Base-by-base conservation (phyloP, 2,329 filamentous ascomycete species). In the Emergomyces orientalis region DNA sequence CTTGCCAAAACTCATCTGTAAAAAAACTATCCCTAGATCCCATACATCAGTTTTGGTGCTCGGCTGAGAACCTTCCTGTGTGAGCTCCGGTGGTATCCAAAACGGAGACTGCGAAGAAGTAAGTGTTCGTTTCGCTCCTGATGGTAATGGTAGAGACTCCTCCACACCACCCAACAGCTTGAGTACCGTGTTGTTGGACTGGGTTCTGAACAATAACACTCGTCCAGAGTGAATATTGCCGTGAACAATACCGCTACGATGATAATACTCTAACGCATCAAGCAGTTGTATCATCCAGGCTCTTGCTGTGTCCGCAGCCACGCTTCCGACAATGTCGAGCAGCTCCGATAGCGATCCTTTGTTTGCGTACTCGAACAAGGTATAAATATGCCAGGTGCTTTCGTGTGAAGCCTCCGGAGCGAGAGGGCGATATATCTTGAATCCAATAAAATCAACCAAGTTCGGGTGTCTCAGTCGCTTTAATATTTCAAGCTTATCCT, bases 1-100 rank as follows among this genome's bases (percentile, higher is more conserved):
- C 41, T 91, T 80, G 1, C 94, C 94, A 73, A 97, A 93, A 3
- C 94, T 84, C 91, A 97, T 97, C 73, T 99, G 93, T 47, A 96
- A 76, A 69, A 97, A 89, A 5, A 97, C 84, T 37, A 97, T 85
- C 4, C 94, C 94, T 69, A 99, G 86, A 67, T 97, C 90, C 94
- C 94, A 99, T 9, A 97, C 85, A 73, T 97, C 94, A 0, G 91
- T 90, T 73, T 96, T 96, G 69, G 76, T 88, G 81, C 73, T 88
- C 60, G 74, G 73, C 45, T 74, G 71, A 41, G 71, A 80, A 37
- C 82, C 82, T 34, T 83, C 87, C 64, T 82, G 84, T 0, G 80
- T 82, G 56, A 91, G 82, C 75, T 96, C 91, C 1, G 91, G 89
- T 1, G 92, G 86, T 7, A 89, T 76, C 92, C 92, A 96, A 67